Base-by-base conservation (phyloP, 2,329 filamentous ascomycete genomes). In the Penicillium sp. region DNA sequence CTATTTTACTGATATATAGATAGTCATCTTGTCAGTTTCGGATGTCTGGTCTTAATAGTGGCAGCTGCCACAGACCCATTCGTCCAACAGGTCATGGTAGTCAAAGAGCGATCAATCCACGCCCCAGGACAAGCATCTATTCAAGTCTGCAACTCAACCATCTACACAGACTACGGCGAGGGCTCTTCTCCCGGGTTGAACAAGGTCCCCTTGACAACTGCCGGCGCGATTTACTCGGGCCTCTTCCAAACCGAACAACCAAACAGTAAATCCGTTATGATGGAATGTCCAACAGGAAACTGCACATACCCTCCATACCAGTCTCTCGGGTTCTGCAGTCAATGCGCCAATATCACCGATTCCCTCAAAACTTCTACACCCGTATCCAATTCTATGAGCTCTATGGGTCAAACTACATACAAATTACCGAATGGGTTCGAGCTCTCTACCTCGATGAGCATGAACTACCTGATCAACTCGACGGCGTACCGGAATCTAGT, bases 241-340 rank as follows among this genome's bases (percentile, higher is more conserved):
- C 59, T 70, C 21, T 67, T 68, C 40, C 58, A 65, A 39, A 60
- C 55, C 9, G 34, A 56, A 23, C 52, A 45, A 13, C 51, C 57
- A 2, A 53, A 59, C 53, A 57, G 54, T 36, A 57, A 67, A 31
- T 58, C 49, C 6, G 45, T 62, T 11, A 56, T 54, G 24, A 56
- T 63, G 48, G 60, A 58, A 29, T 73, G 71, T 46, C 56, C 71
- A 31, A 70, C 66, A 3, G 70, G 69, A 14, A 72, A 71, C 49
- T 73, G 70, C 39, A 71, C 66, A 1, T 73, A 64, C 37, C 46
- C 60, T 4, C 42, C 53, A 3, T 73, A 68, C 44, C 64, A 68
- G 43, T 70, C 69, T 0, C 63, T 74, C 6, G 69, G 64, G 0
- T 58, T 71, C 18, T 73, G 70, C 55, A 61, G 58, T 19, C 52